phyloP scores from a whole-genome alignment of 352 stramenopile species.

The Pythium sukuiense region DNA sequence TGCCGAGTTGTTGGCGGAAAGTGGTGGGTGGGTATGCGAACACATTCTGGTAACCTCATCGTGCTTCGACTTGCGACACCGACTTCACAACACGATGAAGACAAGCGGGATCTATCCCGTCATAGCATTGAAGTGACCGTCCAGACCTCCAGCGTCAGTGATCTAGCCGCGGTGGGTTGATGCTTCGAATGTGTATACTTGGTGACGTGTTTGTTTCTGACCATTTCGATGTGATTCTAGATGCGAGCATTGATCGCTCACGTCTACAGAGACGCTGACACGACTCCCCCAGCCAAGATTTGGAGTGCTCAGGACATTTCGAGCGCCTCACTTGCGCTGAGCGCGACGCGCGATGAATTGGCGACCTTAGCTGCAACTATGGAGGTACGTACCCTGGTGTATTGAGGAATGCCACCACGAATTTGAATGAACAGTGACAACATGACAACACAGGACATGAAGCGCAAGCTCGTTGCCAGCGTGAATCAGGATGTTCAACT shows the following conservation, averaged over 20 bases:
- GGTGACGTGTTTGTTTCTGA: not conserved
- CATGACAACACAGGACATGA: not conserved
- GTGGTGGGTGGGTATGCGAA: constrained; percentile 48
- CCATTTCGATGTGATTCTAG: constrained; percentile 23
- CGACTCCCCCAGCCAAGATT: constrained; percentile 5
- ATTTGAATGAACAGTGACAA: too few species aligned
- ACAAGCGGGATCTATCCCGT: constrained; percentile 24
- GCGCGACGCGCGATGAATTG: constrained; percentile 1
- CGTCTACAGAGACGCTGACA: not conserved
- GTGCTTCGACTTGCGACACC: constrained; percentile 35
- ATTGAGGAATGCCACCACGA: not conserved
- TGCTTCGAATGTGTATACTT: too few species aligned
- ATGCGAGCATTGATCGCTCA: constrained; percentile 51
- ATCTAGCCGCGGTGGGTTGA: constrained; percentile 55
- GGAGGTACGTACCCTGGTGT: constrained; percentile 2
- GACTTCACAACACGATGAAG: not conserved
- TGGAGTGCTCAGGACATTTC: not conserved
- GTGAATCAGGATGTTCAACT: not conserved
- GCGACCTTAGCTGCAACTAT: constrained; percentile 1
- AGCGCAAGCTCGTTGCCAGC: not conserved
- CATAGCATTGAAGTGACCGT: constrained; percentile 44
- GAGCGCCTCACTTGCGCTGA: constrained; percentile 14
- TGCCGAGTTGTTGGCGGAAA: constrained; percentile 47
- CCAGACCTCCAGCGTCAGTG: constrained; percentile 51
- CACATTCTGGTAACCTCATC: constrained; percentile 46